phyloP scores from a whole-genome alignment of 495 filamentous ascomycete genomes.

The Hamigera avellanea region DNA sequence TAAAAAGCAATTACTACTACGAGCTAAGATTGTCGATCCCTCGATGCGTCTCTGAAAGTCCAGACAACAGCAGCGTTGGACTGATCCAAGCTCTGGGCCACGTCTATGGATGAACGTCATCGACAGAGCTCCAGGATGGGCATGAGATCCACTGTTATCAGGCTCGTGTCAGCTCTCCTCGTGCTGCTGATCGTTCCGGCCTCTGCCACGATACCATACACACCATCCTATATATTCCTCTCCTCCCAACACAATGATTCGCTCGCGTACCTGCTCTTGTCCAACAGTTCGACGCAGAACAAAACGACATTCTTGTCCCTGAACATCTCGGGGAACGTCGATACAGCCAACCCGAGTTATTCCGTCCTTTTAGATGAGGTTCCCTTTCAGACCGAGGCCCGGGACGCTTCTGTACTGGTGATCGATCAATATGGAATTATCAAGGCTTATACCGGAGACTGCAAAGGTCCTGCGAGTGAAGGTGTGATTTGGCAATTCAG shows the following conservation, averaged over 20 bases:
- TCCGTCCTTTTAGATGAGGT: constrained; percentile 46
- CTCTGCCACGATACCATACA: constrained; percentile 52
- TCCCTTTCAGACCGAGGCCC: constrained; percentile 46
- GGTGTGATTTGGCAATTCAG: constrained; percentile 45
- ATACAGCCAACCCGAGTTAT: constrained; percentile 37
- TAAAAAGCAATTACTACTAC: background rate
- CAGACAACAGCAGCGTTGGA: constrained; percentile 4
- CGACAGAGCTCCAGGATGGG: background rate
- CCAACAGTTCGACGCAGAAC: constrained; percentile 25
- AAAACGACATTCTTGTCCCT: constrained; percentile 46
- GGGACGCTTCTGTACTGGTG: constrained; percentile 47
- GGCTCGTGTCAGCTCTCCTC: constrained; percentile 9
- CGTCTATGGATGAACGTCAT: constrained; percentile 11
- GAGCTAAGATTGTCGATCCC: constrained; percentile 7
- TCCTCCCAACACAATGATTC: constrained; percentile 36
- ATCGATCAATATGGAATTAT: constrained; percentile 56
- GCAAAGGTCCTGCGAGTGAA: constrained; percentile 30
- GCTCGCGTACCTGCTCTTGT: constrained; percentile 49
- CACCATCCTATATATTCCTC: constrained; percentile 55
- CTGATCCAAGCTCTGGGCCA: constrained; percentile 4
- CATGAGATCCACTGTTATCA: background rate
- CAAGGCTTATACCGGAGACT: constrained; percentile 59
- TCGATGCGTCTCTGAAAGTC: constrained; percentile 8
- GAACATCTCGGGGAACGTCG: constrained; percentile 47
- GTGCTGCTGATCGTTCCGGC: constrained; percentile 8